Conservation (phyloP, 805 yeast species). For the Myxozyma kluyveri region DNA sequence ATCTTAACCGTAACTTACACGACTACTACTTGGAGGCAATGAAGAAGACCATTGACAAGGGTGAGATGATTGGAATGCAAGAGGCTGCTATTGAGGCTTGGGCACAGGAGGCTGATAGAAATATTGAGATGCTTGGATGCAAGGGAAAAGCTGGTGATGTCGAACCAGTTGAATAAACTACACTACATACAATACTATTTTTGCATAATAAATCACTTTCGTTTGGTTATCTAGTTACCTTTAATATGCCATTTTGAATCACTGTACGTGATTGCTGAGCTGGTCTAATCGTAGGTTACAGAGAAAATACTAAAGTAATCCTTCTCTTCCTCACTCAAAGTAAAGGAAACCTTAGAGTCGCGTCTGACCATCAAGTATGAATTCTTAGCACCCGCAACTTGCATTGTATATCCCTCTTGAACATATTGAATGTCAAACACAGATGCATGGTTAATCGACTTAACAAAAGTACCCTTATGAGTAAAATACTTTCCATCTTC, state of each 20-base stretch:
- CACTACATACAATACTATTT: too few relatives aligned
- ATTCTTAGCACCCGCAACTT: too few relatives aligned
- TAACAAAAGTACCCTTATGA: conserved; percentile 1
- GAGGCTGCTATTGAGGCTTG: conserved; percentile 35
- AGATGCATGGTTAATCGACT: conserved; percentile 2
- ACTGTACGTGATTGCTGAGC: too few relatives aligned
- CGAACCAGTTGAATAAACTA: conserved; percentile 6
- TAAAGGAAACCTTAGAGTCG: too few relatives aligned
- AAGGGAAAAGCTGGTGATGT: conserved; percentile 33
- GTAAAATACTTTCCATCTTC: conserved; percentile 4
- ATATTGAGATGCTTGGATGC: conserved; percentile 37
- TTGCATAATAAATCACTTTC: too few relatives aligned
- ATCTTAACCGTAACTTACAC: conserved; percentile 39
- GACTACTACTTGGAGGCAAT: conserved; percentile 35
- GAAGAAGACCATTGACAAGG: conserved; percentile 31
- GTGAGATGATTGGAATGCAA: conserved; percentile 36
- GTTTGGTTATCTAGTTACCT: too few relatives aligned
- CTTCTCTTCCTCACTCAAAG: too few relatives aligned
- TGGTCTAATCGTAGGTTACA: too few relatives aligned
- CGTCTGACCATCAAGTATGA: too few relatives aligned
- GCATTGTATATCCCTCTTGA: conserved; percentile 18
- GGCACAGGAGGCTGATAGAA: conserved; percentile 35
- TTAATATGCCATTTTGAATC: too few relatives aligned
- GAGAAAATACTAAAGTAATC: too few relatives aligned
- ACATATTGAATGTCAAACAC: conserved; percentile 9